Base-by-base conservation (phyloP, 192 early-diverging fungal genomes). In the Dispira simplex region DNA sequence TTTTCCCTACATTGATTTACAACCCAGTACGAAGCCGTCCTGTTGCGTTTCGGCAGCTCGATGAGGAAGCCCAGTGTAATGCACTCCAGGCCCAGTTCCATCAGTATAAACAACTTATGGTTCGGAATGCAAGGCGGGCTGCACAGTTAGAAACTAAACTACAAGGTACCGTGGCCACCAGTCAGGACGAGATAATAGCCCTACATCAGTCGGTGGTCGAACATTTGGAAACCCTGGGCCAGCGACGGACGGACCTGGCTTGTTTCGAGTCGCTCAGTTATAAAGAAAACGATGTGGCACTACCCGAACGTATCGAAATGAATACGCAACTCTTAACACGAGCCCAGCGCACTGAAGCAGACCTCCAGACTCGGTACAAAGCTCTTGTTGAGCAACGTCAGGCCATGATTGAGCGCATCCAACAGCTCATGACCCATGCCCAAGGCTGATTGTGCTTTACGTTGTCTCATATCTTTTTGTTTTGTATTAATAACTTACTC, bases 101-200 rank as follows among this genome's bases (percentile, higher is more conserved):
- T 39, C 12, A 56, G 0, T 69, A 85, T 53, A 82, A 87, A 18
- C 77, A 79, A 64, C 59, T 73, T 3, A 92, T 96, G 90, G 75
- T 80, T 18, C 72, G 78, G 44, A 84, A 92, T 46, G 87, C 92
- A 0, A 66, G 74, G 5, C 79, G 78, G 45, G 92, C 91, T 13
- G 70, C 76, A n/a, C 95, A 95, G 71, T 60, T 89, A 16, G 95
- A 98, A 69, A 90, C 89, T 67, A 87, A 87, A 63, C 68, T 93
- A 23, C 77, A 71, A 13, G 76, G 95, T 16, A 76, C 77, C 9
- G 70, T 95, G 47, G 93, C 93, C 54, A 93, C 93, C 28, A 92
- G 93, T 71, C 80, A 88, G 75, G 68, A 78, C 8, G 82, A 91
- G 39, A 76, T 85, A 13, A 77, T 76, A 54, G 66, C 78, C 58